phyloP scores from a whole-genome alignment of 2,329 filamentous ascomycete genomes.

The Diaporthe ampelina region DNA sequence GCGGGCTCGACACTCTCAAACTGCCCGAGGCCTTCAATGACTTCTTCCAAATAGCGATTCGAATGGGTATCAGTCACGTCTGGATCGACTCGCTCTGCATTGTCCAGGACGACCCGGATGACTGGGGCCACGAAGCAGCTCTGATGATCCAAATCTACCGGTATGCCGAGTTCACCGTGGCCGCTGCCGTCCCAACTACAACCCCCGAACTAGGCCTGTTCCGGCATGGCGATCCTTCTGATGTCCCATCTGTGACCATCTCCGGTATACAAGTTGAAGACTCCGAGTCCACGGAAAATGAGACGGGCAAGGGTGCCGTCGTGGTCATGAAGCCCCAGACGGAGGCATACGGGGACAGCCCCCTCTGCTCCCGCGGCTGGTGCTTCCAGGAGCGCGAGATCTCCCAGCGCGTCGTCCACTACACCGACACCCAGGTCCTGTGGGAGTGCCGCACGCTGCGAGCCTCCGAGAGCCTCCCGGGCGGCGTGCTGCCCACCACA shows the following conservation, averaged over 20 bases:
- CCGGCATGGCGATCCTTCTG: slow-evolving; percentile 3
- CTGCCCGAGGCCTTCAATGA: background rate
- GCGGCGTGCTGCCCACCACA: too few species aligned
- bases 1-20: background rate
- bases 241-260: background rate
- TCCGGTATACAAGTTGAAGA: too few species aligned
- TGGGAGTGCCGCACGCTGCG: background rate
- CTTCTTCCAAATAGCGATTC: background rate
- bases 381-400: slow-evolving; percentile 10
- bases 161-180: background rate
- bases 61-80: background rate
- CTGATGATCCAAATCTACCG: background rate
- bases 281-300: too few species aligned
- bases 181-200: background rate
- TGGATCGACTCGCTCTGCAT: slow-evolving; percentile 1
- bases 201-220: background rate
- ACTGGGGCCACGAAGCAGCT: background rate
- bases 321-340: background rate
- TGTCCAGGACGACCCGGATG: background rate
- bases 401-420: background rate
- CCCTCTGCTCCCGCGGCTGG: background rate
- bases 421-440: slow-evolving; percentile 5
- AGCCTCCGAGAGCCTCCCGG: background rate
- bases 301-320: too few species aligned
- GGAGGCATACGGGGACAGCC: background rate